phyloP scores from a whole-genome alignment of 495 filamentous ascomycete genomes.

The Podospora anserina region DNA sequence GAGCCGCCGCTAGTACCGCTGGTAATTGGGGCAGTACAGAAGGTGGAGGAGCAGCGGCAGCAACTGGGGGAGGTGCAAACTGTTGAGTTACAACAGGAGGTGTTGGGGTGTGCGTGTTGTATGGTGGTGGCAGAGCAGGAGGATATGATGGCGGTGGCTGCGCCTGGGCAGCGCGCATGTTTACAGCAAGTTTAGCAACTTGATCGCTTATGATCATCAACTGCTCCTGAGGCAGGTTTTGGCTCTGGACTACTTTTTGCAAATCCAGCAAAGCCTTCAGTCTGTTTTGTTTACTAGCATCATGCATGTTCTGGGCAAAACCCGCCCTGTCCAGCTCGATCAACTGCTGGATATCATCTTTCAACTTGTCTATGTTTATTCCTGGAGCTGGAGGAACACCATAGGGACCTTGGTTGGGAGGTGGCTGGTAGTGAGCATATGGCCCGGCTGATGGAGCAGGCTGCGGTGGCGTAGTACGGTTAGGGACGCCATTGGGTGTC shows the following conservation, averaged over 20 bases:
- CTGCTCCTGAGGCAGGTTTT: slow-evolving; percentile 75
- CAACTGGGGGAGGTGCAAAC: background rate
- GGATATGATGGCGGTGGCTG: slow-evolving; percentile 30
- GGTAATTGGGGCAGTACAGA: slow-evolving; percentile 29
- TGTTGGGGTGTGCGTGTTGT: slow-evolving; percentile 28
- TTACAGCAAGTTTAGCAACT: slow-evolving; percentile 66
- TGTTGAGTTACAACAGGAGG: slow-evolving; percentile 25
- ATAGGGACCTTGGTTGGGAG: slow-evolving; percentile 29
- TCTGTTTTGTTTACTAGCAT: slow-evolving; percentile 68
- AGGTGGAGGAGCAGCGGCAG: slow-evolving; percentile 1
- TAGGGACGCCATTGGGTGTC: slow-evolving; percentile 24
- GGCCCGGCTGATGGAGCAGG: slow-evolving; percentile 26
- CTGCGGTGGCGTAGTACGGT: slow-evolving; percentile 39
- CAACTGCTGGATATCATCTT: slow-evolving; percentile 74
- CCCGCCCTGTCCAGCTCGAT: slow-evolving; percentile 67
- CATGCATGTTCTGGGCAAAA: slow-evolving; percentile 67
- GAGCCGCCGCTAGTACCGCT: slow-evolving; percentile 22
- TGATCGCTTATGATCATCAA: slow-evolving; percentile 75
- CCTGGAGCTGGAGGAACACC: slow-evolving; percentile 34
- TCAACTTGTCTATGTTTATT: slow-evolving; percentile 68
- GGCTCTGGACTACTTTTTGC: slow-evolving; percentile 72
- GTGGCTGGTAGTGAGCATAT: slow-evolving; percentile 29
- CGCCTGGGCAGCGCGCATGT: slow-evolving; percentile 36
- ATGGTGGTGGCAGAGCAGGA: slow-evolving; percentile 14
- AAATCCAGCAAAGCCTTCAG: slow-evolving; percentile 85